phyloP scores from a whole-genome alignment of 306 rosid genomes.

The Betula pendula region DNA sequence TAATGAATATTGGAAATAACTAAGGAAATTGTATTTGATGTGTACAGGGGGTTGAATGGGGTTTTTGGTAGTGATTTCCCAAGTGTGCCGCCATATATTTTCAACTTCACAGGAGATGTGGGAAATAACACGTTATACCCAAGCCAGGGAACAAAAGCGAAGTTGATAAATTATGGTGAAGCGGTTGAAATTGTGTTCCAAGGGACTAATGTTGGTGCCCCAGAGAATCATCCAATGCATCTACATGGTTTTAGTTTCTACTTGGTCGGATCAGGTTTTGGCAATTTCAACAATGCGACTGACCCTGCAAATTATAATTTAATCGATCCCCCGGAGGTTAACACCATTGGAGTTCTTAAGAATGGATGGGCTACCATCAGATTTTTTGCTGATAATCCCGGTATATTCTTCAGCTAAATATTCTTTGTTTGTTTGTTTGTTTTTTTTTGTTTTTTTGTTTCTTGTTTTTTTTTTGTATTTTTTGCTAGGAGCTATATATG shows the following conservation, averaged over 20 bases:
- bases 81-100: constrained; percentile 34
- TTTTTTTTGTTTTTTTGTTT: too few relatives aligned
- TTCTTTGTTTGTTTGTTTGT: too few relatives aligned
- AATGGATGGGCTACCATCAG: constrained; percentile 37
- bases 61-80: constrained; percentile 36
- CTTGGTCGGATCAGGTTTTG: constrained; percentile 36
- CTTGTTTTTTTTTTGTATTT: too few relatives aligned
- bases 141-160: constrained; percentile 41
- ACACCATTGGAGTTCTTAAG: constrained; percentile 28
- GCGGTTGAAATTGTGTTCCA: constrained; percentile 43
- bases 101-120: constrained; percentile 38
- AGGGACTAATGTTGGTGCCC: constrained; percentile 38
- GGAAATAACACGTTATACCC: constrained; percentile 6
- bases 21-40: too few relatives aligned
- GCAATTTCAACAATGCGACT: constrained; percentile 14
- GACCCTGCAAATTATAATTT: constrained; percentile 24
- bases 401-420: neutral
- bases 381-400: constrained; percentile 35
- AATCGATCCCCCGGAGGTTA: constrained; percentile 34
- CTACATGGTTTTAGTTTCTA: constrained; percentile 34
- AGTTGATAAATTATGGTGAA: constrained; percentile 31
- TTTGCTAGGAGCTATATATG: too few relatives aligned
- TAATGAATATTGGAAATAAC: too few relatives aligned
- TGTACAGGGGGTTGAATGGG: neutral
- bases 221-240: constrained; percentile 33